Evolutionary conservation across 2,329 filamentous ascomycete genomes (phyloP).

Genomic region (Phoma sp.): DNA sequence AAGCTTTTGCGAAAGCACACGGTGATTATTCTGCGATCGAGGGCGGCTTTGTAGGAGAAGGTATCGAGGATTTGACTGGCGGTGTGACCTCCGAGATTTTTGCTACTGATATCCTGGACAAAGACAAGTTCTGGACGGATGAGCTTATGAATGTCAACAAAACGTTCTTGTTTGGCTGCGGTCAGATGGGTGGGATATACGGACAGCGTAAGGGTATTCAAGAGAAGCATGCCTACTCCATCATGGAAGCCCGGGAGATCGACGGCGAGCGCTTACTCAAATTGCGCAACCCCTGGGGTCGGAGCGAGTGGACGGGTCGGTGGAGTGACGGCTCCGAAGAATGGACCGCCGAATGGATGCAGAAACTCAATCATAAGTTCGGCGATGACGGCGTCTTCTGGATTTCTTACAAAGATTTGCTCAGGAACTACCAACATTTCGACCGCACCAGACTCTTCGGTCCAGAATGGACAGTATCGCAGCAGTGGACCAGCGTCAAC

Average conservation of each 20-base stretch:
- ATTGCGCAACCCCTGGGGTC: slow-evolving; percentile 78
- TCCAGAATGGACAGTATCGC: slow-evolving; percentile 64
- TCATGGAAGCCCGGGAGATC: slow-evolving; percentile 65
- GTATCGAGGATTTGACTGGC: slow-evolving; percentile 66
- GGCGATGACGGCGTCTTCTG: slow-evolving; percentile 75
- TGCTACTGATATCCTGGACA: slow-evolving; percentile 74
- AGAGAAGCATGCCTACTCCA: slow-evolving; percentile 62
- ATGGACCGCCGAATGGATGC: slow-evolving; percentile 81
- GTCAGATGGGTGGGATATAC: slow-evolving; percentile 67
- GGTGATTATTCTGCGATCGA: slow-evolving; percentile 78
- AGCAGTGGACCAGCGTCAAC: slow-evolving; percentile 66
- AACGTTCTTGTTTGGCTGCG: slow-evolving; percentile 79
- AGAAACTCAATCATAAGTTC: slow-evolving; percentile 74
- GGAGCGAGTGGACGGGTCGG: slow-evolving; percentile 78
- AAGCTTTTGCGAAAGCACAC: slow-evolving; percentile 84
- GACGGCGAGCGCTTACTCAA: slow-evolving; percentile 59
- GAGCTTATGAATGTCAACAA: slow-evolving; percentile 81
- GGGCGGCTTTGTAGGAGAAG: slow-evolving; percentile 73
- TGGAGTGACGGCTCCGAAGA: slow-evolving; percentile 85
- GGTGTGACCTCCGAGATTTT: slow-evolving; percentile 74
- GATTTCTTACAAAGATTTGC: slow-evolving; percentile 65
- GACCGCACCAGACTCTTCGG: slow-evolving; percentile 67
- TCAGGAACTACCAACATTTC: slow-evolving; percentile 64
- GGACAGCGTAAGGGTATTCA: slow-evolving; percentile 58
- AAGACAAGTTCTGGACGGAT: slow-evolving; percentile 82